These are phyloP conservation scores for Claviceps pazoutovae DNA, from an alignment of 2,329 filamentous ascomycete species.

Conservation along the genomic window DNA sequence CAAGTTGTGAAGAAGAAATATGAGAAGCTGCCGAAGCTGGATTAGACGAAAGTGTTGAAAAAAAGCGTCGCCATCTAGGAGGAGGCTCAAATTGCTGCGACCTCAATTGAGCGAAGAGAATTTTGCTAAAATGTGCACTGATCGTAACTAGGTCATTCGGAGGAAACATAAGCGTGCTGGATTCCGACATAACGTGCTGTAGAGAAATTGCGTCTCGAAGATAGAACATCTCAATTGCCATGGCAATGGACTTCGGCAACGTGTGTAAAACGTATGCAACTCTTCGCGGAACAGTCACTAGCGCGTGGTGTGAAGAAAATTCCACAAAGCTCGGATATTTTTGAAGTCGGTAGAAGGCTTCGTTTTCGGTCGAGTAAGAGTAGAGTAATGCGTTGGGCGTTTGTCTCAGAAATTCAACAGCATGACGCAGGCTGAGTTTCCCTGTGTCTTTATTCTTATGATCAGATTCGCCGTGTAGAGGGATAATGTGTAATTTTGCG, in stretches of 20 bases:
- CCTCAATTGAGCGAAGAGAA: conserved; percentile 80
- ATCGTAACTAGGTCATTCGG: conserved; percentile 68
- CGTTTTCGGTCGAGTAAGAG: conserved; percentile 63
- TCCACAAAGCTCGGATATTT: conserved; percentile 69
- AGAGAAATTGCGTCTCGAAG: conserved; percentile 69
- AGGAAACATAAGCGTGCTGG: conserved; percentile 47
- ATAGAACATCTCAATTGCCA: conserved; percentile 85
- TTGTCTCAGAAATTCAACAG: conserved; percentile 44
- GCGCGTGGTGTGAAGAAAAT: conserved; percentile 61
- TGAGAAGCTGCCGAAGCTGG: conserved; percentile 6
- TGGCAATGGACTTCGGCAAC: conserved; percentile 62
- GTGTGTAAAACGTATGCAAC: conserved; percentile 66
- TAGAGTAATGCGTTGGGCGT: conserved; percentile 48
- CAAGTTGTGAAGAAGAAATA: conserved; percentile 24
- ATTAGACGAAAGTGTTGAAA: conserved; percentile 10
- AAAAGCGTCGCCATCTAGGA: conserved; percentile 28
- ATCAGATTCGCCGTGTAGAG: conserved; percentile 25
- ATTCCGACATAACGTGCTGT: conserved; percentile 47
- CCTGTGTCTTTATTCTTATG: neutral
- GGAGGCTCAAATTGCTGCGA: conserved; percentile 69
- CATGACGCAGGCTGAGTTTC: conserved; percentile 48
- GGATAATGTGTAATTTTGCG: conserved; percentile 62
- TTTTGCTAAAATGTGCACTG: conserved; percentile 71
- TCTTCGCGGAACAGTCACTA: conserved; percentile 64
- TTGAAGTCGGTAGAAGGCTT: conserved; percentile 78